Conservation (phyloP, 2,329 filamentous ascomycete species). For the Cladosporium oxysporum region DNA sequence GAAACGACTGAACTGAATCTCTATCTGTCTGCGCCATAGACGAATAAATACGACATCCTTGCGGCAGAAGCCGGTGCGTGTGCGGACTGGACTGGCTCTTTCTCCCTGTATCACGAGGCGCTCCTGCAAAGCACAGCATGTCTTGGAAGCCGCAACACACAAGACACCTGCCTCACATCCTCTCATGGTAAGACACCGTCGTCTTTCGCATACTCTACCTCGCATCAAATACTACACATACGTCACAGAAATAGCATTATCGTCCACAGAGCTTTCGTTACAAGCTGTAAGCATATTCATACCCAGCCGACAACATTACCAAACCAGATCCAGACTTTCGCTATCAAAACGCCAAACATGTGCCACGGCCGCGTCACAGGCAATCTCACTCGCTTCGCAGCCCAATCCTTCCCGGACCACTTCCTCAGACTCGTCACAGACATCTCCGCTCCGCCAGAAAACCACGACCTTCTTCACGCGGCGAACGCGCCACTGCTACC, state of each 20-base stretch:
- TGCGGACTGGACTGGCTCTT: not conserved
- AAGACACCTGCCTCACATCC: not conserved
- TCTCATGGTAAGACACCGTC: not conserved
- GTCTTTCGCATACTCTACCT: not conserved
- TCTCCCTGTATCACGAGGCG: not conserved
- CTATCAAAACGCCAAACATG: not conserved
- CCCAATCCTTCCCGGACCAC: not conserved
- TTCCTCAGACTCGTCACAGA: not conserved
- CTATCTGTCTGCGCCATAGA: not conserved
- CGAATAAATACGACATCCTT: not conserved
- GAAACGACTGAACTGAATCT: not conserved
- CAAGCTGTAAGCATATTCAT: not conserved
- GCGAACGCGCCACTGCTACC: not conserved
- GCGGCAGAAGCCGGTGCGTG: not conserved
- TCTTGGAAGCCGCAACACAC: not conserved
- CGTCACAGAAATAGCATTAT: not conserved
- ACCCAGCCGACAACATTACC: not conserved
- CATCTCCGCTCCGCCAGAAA: not conserved
- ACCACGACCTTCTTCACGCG: not conserved
- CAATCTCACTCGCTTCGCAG: conserved; percentile 3
- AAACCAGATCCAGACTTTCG: not conserved
- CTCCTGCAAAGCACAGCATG: not conserved
- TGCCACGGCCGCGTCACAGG: not conserved
- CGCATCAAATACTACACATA: not conserved
- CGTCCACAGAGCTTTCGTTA: not conserved